A percentile compares a stretch with the other conserved stretches of the same genome.
These are phyloP conservation scores for Pichia eremophila DNA, from an alignment of 805 yeast genomes.

Conservation along the genomic window DNA sequence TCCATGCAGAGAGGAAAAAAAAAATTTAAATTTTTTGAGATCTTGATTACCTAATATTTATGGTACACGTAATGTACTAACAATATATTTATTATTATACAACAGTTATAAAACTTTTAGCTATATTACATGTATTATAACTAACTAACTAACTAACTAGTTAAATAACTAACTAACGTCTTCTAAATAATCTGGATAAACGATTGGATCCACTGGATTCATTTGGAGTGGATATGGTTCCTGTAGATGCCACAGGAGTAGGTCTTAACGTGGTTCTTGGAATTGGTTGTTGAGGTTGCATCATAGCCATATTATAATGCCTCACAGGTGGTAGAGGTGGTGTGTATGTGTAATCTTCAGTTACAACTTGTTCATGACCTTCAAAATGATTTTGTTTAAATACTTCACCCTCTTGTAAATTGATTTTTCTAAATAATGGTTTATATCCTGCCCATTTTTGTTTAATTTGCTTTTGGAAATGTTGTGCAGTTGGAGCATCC, in stretches of 20 bases:
- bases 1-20: too few relatives aligned
- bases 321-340: not conserved
- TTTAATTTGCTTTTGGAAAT: conserved; percentile 26
- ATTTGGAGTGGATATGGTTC: not conserved
- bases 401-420: conserved; percentile 30
- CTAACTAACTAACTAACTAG: too few relatives aligned
- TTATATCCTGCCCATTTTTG: conserved; percentile 27
- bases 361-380: not conserved
- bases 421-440: conserved; percentile 24
- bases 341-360: not conserved
- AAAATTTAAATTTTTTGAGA: too few relatives aligned
- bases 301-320: not conserved
- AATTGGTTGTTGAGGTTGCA: not conserved
- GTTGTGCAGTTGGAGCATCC: conserved; percentile 41
- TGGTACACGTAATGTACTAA: too few relatives aligned
- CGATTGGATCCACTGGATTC: conserved; percentile 2
- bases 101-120: too few relatives aligned
- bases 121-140: too few relatives aligned
- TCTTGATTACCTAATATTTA: too few relatives aligned
- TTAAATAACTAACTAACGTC: too few relatives aligned
- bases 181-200: conserved; percentile 5
- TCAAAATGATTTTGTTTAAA: conserved; percentile 19
- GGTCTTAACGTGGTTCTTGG: not conserved
- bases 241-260: not conserved
- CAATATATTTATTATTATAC: too few relatives aligned